Evolutionary conservation across 1,284 basidiomycete species (phyloP).

Genomic region (Heterobasidion annosum): DNA sequence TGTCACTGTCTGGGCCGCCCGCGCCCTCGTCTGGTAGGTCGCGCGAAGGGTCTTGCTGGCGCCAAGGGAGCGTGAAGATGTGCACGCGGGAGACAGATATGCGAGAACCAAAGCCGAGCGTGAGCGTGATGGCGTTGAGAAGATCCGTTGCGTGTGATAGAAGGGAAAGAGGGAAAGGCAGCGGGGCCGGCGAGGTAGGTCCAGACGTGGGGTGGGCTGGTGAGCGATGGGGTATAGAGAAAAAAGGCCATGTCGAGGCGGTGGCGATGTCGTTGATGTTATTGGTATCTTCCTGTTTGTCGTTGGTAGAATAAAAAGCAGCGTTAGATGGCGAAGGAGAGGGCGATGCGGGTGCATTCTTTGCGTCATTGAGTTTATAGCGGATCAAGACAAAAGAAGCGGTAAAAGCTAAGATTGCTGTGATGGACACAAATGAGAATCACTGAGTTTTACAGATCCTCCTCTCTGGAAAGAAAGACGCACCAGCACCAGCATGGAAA

Average conservation of each 20-base stretch:
- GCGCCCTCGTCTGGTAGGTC: not conserved
- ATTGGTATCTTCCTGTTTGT: not conserved
- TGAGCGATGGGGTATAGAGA: not conserved
- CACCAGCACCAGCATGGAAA: constrained; percentile 26
- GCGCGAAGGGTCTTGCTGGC: too few species aligned
- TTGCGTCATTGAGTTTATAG: constrained; percentile 19
- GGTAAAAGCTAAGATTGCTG: constrained; percentile 23
- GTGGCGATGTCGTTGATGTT: not conserved
- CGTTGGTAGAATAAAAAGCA: not conserved
- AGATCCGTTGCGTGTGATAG: not conserved
- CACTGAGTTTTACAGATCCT: not conserved
- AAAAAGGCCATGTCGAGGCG: not conserved
- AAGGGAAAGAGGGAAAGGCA: not conserved
- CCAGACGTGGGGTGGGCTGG: too few species aligned
- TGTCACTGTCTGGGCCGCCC: constrained; percentile 4
- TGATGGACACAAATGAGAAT: not conserved
- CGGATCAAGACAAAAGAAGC: constrained; percentile 25
- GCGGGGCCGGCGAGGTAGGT: not conserved
- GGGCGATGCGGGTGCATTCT: not conserved
- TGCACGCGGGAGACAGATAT: constrained; percentile 1
- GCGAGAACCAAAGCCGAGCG: not conserved
- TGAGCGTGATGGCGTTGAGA: not conserved
- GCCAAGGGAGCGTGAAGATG: not conserved
- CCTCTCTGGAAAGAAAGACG: constrained; percentile 1
- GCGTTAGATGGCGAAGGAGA: not conserved